phyloP scores from a whole-genome alignment of 208 protist genomes.

The Zelonia costaricensis region DNA sequence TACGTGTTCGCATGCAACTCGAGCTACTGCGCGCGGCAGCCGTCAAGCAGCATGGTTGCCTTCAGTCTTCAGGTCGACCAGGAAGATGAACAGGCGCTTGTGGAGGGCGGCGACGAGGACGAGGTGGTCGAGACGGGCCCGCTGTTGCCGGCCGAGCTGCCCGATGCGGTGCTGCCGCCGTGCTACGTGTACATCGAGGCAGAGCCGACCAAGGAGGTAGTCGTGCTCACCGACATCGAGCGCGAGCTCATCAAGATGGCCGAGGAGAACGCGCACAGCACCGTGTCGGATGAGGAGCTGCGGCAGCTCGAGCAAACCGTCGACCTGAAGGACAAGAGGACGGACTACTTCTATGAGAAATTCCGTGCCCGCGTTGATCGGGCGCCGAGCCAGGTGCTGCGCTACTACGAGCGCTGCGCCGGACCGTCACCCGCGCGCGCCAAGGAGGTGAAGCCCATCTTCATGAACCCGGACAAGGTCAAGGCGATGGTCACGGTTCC shows the following conservation, averaged over 20 bases:
- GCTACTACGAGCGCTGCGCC: slow-evolving; percentile 59
- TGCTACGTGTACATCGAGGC: slow-evolving; percentile 66
- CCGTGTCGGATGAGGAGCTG: slow-evolving; percentile 53
- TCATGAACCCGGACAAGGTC: slow-evolving; percentile 77
- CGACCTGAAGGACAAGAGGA: slow-evolving; percentile 70
- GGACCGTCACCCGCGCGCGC: slow-evolving; percentile 1
- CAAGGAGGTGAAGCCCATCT: slow-evolving; percentile 46
- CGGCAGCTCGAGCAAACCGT: slow-evolving; percentile 63
- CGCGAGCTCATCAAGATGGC: slow-evolving; percentile 61
- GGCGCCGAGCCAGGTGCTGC: slow-evolving; percentile 71
- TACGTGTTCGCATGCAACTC: slow-evolving; percentile 86
- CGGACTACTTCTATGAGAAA: slow-evolving; percentile 81
- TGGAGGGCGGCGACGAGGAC: slow-evolving; percentile 45
- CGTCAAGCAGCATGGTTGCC: slow-evolving; percentile 66
- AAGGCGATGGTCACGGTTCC: slow-evolving; percentile 44
- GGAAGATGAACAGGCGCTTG: slow-evolving; percentile 43
- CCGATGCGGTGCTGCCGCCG: slow-evolving; percentile 55
- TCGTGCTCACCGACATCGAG: slow-evolving; percentile 67
- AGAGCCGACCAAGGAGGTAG: slow-evolving; percentile 56
- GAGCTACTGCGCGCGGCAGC: slow-evolving; percentile 57
- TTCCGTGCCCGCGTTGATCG: slow-evolving; percentile 65
- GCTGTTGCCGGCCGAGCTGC: slow-evolving; percentile 42
- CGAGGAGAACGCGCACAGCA: slow-evolving; percentile 44
- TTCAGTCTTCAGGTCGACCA: slow-evolving; percentile 77
- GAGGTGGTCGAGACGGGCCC: slow-evolving; percentile 40